These are phyloP conservation scores for Fusarium irregulare DNA, from an alignment of 2,329 filamentous ascomycete species.

Conservation along the genomic window DNA sequence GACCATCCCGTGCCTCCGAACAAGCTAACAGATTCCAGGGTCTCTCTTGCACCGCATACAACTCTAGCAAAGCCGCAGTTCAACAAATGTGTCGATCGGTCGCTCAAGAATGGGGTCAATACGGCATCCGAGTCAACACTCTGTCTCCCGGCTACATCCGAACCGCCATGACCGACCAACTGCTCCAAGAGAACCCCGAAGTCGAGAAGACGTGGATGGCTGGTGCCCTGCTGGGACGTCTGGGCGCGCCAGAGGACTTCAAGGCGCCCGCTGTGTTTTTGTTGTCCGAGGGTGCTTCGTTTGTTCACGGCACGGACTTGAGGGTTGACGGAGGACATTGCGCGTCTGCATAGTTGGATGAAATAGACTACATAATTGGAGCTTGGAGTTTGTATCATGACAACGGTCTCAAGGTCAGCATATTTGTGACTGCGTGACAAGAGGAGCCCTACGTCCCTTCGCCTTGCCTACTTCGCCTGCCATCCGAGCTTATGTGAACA, in stretches of 20 bases:
- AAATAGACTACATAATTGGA: background rate
- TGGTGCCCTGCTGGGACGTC: constrained; percentile 63
- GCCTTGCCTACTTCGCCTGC: background rate
- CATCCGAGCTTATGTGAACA: background rate
- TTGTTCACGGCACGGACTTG: constrained; percentile 68
- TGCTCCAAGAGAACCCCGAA: constrained; percentile 59
- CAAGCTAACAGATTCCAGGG: constrained; percentile 55
- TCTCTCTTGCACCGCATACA: constrained; percentile 71
- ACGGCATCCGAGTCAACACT: constrained; percentile 74
- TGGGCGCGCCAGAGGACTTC: constrained; percentile 68
- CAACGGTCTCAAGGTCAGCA: background rate
- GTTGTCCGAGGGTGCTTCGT: constrained; percentile 66
- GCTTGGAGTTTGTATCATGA: background rate
- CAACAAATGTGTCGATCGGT: constrained; percentile 69
- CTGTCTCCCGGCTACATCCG: constrained; percentile 70
- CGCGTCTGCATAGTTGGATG: constrained; percentile 47
- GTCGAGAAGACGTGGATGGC: constrained; percentile 65
- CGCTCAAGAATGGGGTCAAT: constrained; percentile 70
- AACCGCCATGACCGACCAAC: constrained; percentile 60
- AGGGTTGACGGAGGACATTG: constrained; percentile 69
- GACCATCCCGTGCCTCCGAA: background rate
- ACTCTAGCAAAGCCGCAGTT: constrained; percentile 71
- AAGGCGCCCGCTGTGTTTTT: constrained; percentile 68
- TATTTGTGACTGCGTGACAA: background rate
- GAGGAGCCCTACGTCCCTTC: background rate